phyloP scores from a whole-genome alignment of 2,329 filamentous ascomycete genomes.

The Ustulina deusta region DNA sequence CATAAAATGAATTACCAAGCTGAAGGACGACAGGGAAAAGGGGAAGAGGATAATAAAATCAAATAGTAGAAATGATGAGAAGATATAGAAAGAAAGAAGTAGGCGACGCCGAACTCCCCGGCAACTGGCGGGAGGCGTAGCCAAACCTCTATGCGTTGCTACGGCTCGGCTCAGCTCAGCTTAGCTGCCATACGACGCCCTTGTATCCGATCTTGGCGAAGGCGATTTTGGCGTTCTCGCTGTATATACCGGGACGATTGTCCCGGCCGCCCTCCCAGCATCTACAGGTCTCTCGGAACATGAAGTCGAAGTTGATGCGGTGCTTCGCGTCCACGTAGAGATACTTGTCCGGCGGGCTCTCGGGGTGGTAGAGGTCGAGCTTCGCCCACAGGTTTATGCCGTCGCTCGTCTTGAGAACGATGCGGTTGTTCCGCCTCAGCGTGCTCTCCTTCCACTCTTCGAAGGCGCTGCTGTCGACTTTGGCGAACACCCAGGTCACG shows the following conservation, averaged over 20 bases:
- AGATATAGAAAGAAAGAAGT: neutral
- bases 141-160: neutral
- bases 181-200: conserved; percentile 11
- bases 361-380: neutral
- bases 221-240: neutral
- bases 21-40: neutral
- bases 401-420: neutral
- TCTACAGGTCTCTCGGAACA: neutral
- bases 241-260: neutral
- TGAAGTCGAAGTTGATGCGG: neutral
- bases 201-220: neutral
- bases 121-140: neutral
- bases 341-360: neutral
- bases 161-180: neutral
- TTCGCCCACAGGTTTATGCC: conserved; percentile 1
- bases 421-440: neutral
- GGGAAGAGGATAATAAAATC: neutral
- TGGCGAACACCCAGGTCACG: neutral
- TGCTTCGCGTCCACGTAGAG: neutral
- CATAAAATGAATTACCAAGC: too few relatives aligned
- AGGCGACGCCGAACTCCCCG: neutral
- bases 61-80: neutral
- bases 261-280: neutral
- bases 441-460: neutral
- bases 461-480: neutral